Evolutionary conservation across 1,284 basidiomycete species (phyloP).

Genomic region (Austropuccinia psidii): DNA sequence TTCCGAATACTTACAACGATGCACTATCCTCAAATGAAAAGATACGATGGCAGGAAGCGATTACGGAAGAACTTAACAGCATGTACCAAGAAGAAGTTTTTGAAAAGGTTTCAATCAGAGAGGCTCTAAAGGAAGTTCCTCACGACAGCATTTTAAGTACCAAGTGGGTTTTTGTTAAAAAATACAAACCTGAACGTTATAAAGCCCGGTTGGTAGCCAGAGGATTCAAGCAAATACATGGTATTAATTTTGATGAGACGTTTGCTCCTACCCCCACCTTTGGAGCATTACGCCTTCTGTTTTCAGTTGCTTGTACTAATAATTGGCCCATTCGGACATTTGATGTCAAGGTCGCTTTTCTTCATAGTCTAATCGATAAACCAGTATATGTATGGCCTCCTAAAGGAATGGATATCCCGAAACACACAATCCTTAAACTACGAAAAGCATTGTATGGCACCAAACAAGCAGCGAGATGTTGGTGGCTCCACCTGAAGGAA

Average conservation of each 20-base stretch:
- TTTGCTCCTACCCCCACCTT: slow-evolving; percentile 6
- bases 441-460: background rate
- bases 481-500: background rate
- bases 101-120: too few relatives aligned
- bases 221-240: background rate
- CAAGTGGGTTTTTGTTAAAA: background rate
- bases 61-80: background rate
- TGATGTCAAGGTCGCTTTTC: background rate
- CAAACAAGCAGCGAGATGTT: background rate
- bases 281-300: background rate
- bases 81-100: too few relatives aligned
- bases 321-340: background rate
- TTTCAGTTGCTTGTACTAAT: background rate
- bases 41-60: background rate
- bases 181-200: background rate
- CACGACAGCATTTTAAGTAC: background rate
- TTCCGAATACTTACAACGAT: too few relatives aligned
- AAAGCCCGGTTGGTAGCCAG: background rate
- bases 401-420: background rate
- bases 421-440: background rate
- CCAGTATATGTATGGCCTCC: background rate
- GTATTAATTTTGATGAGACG: background rate
- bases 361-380: background rate
- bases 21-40: background rate
- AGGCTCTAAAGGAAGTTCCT: too few relatives aligned